A percentile compares a stretch with the other conserved stretches of the same genome.
phyloP scores from a whole-genome alignment of 78 protist genomes.

The Speleostelium caveatum region DNA sequence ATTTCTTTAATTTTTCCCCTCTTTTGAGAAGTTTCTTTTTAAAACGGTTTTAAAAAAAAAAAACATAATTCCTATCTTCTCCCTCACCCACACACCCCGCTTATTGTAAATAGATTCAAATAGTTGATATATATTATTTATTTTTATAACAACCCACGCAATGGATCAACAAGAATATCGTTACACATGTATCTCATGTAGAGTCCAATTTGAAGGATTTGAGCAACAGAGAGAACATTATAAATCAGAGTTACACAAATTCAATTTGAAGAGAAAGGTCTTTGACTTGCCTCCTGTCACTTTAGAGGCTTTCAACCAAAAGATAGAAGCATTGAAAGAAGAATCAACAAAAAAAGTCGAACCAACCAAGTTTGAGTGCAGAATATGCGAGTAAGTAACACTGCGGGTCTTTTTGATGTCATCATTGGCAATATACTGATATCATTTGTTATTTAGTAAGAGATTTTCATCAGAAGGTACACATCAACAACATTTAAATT shows the following conservation, averaged over 20 bases:
- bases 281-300: constrained; percentile 84
- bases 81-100: no score
- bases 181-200: constrained; percentile 86
- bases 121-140: not conserved
- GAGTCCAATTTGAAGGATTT: constrained; percentile 54
- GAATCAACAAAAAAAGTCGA: not conserved
- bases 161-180: not conserved
- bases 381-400: constrained; percentile 71
- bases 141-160: not conserved
- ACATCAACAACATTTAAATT: constrained; percentile 71
- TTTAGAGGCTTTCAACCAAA: constrained; percentile 52
- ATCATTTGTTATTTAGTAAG: no score
- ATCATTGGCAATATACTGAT: no score
- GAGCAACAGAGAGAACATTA: constrained; percentile 87
- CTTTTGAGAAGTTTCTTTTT: no score
- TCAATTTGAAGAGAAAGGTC: constrained; percentile 91
- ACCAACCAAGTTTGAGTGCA: constrained; percentile 48
- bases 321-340: constrained; percentile 47
- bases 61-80: no score
- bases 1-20: no score
- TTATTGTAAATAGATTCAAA: not conserved
- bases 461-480: constrained; percentile 34
- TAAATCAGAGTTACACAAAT: constrained; percentile 87
- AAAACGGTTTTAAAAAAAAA: no score
- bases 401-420: no score